phyloP scores from a whole-genome alignment of 78 protist species.

The Guillardia theta region DNA sequence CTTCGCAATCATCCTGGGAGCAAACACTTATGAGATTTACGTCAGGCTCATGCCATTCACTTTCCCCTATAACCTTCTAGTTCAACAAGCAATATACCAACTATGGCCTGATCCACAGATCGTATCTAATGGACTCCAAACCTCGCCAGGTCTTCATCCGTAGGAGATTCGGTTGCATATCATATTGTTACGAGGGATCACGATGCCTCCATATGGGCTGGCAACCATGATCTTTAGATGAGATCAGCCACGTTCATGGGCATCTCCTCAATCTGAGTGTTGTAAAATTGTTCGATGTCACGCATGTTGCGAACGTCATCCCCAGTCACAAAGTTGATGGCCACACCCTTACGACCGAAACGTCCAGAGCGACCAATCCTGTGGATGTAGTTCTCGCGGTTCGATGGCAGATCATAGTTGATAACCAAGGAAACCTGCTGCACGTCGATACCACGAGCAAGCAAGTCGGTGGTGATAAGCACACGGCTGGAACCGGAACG shows the following conservation, averaged over 20 bases:
- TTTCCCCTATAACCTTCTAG: no score
- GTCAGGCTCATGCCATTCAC: no score
- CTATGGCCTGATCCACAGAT: no score
- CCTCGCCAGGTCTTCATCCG: no score
- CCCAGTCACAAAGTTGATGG: conserved; percentile 97
- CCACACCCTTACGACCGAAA: conserved; percentile 99
- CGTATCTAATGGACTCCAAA: no score
- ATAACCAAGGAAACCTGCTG: conserved; percentile 94
- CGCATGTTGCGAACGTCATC: conserved; percentile 56
- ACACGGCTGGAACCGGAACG: conserved; percentile 94
- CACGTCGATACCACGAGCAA: conserved; percentile 91
- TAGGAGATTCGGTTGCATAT: no score
- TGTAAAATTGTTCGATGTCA: conserved; percentile 68
- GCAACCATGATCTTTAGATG: background rate
- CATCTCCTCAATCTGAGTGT: conserved; percentile 70
- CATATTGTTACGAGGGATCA: no score
- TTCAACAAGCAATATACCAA: no score
- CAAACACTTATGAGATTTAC: no score
- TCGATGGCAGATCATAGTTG: conserved; percentile 97
- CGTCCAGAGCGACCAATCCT: conserved; percentile 98
- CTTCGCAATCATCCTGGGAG: no score
- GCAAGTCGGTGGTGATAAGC: conserved; percentile 98
- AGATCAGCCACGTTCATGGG: conserved; percentile 65
- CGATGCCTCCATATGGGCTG: no score
- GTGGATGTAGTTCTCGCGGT: conserved; percentile 96